Evolutionary conservation across 352 stramenopile genomes (phyloP).

Genomic region (Globisporangium cylindrosporum): DNA sequence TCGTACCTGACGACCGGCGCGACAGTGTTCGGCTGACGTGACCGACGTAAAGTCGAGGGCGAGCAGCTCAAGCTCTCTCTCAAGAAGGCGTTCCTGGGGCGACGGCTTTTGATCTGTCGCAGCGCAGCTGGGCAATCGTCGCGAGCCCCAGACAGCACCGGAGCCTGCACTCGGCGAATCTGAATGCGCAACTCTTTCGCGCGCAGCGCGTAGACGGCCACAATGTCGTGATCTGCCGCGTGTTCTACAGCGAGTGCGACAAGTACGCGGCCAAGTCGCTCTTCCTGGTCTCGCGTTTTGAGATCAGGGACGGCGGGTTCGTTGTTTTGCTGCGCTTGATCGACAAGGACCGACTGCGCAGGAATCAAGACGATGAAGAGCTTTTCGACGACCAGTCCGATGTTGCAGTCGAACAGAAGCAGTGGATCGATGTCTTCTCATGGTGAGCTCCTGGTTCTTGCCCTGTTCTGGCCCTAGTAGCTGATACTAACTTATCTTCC

Average conservation of each 20-base stretch:
- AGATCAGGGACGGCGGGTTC: slow-evolving; percentile 26
- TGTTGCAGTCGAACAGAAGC: background rate
- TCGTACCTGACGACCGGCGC: slow-evolving; percentile 41
- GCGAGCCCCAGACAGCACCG: slow-evolving; percentile 24
- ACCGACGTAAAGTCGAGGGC: slow-evolving; percentile 34
- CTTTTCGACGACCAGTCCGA: background rate
- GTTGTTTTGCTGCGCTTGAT: slow-evolving; percentile 48
- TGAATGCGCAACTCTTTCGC: slow-evolving; percentile 33
- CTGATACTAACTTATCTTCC: background rate
- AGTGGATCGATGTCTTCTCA: slow-evolving; percentile 5
- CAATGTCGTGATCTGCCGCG: slow-evolving; percentile 53
- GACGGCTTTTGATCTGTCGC: slow-evolving; percentile 28
- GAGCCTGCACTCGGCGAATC: slow-evolving; percentile 41
- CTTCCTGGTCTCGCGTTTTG: slow-evolving; percentile 39
- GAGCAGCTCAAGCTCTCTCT: slow-evolving; percentile 56
- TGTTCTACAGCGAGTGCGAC: slow-evolving; percentile 29
- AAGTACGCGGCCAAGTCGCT: slow-evolving; percentile 35
- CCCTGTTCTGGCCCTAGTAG: background rate
- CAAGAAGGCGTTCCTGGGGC: slow-evolving; percentile 40
- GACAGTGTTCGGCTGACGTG: slow-evolving; percentile 51
- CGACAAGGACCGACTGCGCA: slow-evolving; percentile 20
- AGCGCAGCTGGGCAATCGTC: slow-evolving; percentile 38
- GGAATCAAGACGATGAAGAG: slow-evolving; percentile 1
- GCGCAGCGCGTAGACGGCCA: slow-evolving; percentile 47
- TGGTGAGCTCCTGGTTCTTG: background rate